Conservation (phyloP, 148 eudicot genomes). For the Vaccinium vitisidaea region DNA sequence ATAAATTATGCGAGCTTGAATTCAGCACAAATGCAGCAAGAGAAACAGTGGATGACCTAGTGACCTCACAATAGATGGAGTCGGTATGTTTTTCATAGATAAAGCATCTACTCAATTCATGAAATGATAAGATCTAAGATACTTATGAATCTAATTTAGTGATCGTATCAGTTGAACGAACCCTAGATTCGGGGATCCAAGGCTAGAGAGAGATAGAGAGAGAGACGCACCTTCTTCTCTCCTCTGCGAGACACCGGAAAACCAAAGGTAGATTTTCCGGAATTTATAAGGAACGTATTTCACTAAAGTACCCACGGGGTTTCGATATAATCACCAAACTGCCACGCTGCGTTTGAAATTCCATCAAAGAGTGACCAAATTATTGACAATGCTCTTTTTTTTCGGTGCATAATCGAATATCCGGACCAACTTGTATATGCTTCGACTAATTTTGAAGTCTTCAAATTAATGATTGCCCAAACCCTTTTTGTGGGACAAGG, state of each 20-base stretch:
- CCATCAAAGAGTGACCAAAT: no score
- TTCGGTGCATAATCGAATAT: no score
- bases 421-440: no score
- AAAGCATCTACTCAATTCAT: background rate
- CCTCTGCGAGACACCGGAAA: constrained; percentile 21
- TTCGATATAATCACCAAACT: background rate
- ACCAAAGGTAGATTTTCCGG: background rate
- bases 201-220: constrained; percentile 27
- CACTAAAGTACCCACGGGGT: background rate
- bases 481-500: no score
- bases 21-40: background rate
- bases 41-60: background rate
- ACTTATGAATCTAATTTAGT: background rate
- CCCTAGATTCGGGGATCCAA: constrained; percentile 57
- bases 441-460: no score
- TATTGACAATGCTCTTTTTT: no score
- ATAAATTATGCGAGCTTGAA: background rate
- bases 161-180: constrained; percentile 16
- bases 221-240: constrained; percentile 29
- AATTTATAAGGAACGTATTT: background rate
- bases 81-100: background rate
- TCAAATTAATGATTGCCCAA: no score
- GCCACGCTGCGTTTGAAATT: background rate
- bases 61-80: background rate
- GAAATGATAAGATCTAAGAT: no score